These are phyloP conservation scores for Ophiocytium majus DNA, from an alignment of 352 stramenopile genomes.

Conservation along the genomic window DNA sequence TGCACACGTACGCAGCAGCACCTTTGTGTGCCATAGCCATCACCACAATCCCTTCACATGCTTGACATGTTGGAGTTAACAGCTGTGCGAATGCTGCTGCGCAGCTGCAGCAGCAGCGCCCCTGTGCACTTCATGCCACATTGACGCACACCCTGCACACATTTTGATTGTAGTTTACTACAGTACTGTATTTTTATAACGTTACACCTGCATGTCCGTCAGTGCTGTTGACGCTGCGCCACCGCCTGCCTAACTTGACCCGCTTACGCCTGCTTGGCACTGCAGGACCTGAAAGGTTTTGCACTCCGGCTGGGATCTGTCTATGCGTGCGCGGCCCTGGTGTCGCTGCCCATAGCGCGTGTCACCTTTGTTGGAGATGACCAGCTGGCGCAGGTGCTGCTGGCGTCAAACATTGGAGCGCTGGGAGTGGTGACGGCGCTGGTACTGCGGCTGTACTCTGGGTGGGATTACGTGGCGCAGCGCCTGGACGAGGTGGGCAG, in stretches of 20 bases:
- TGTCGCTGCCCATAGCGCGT: constrained; percentile 35
- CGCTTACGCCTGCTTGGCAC: not conserved
- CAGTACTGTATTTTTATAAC: too few relatives aligned
- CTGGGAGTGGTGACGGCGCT: constrained; percentile 44
- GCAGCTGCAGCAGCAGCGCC: too few relatives aligned
- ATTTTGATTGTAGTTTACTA: too few relatives aligned
- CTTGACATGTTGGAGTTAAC: too few relatives aligned
- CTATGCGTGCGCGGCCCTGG: constrained; percentile 18
- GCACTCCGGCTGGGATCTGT: constrained; percentile 23
- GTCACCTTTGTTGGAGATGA: constrained; percentile 41
- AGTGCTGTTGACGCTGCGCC: too few relatives aligned
- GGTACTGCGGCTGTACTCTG: constrained; percentile 36
- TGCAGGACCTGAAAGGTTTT: constrained; percentile 27
- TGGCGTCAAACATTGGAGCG: constrained; percentile 40
- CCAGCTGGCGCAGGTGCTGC: constrained; percentile 37
- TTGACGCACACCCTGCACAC: too few relatives aligned
- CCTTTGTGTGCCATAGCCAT: too few relatives aligned
- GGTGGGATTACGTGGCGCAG: constrained; percentile 42
- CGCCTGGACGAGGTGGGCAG: constrained; percentile 27
- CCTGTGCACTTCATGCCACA: too few relatives aligned
- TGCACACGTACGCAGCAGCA: too few relatives aligned
- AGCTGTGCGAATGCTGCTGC: too few relatives aligned
- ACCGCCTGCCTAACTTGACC: not conserved
- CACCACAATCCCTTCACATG: too few relatives aligned
- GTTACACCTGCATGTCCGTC: not conserved